Evolutionary conservation across 202 grass and related monocot genomes (phyloP), one percentile per base, ranked within the genome.

Genomic region (Saccharum hybrid): DNA sequence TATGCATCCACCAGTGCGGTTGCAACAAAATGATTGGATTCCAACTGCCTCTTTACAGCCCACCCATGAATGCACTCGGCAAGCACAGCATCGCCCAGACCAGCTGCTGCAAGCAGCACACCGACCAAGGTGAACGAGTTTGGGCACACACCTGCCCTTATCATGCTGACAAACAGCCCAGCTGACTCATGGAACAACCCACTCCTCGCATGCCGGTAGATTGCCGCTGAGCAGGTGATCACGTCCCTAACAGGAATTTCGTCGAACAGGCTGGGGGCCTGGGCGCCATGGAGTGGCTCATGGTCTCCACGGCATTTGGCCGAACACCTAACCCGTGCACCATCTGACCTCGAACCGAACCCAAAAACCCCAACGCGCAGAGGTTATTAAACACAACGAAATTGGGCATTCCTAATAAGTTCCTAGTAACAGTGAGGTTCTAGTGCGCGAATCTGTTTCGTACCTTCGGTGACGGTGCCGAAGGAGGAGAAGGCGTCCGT

Each of bases 401-500:
- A 83, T 63, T 63, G 63, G 79, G 42, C 49, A 65, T 10, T 37
- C 2, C 57, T 66, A 23, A 59, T 60, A 63, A 63, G 26, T 63
- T 31, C 21, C 8, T 54, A 51, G 21, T 18, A 66, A 71, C 41
- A 75, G 68, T 40, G 51, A 40, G 16, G 18, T 49, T 28, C 22
- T 30, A 54, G 40, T 22, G 16, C 33, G 33, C 22, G 38, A 63
- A 36, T 22, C 28, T 21, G 54, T 46, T 82, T 23, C 16, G 1
- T 72, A 82, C 79, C 79, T 82, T 82, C 79, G 9, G 52, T 72
- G 16, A 82, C 68, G 38, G 68, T 82, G 79, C 79, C 68, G 54
- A 82, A 82, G 13, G 82, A 86, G 74, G 92, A 94, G 76, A 97
- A 97, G 21, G 88, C 90, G 76, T 94, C 94, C 67, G n/a, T 91